These are phyloP conservation scores for Cerrena zonata DNA, from an alignment of 1,284 basidiomycete species.

Conservation along the genomic window DNA sequence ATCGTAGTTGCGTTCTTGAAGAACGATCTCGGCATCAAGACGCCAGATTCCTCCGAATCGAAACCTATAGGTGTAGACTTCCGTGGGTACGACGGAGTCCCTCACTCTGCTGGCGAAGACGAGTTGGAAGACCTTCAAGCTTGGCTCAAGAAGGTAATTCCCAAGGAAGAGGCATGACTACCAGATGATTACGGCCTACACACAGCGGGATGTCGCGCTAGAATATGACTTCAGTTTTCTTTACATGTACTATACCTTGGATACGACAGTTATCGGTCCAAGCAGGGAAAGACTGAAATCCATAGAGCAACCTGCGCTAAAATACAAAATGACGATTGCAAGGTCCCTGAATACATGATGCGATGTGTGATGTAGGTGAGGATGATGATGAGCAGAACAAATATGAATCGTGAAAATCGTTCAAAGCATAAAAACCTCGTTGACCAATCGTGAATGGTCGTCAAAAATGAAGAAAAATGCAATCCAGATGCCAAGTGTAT, in stretches of 20 bases:
- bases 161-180: constrained; percentile 9
- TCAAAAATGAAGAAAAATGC: not conserved
- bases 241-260: not conserved
- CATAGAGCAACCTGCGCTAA: not conserved
- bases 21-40: constrained; percentile 40
- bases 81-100: constrained; percentile 54
- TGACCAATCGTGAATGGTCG: not conserved
- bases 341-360: not conserved
- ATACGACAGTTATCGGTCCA: too few species aligned
- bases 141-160: constrained; percentile 49
- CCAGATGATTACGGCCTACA: not conserved
- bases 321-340: not conserved
- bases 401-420: not conserved
- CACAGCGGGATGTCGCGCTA: not conserved
- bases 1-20: constrained; percentile 43
- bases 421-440: not conserved
- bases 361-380: not conserved
- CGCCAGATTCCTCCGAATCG: constrained; percentile 13
- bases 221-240: not conserved
- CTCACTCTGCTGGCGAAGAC: constrained; percentile 54
- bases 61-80: constrained; percentile 33
- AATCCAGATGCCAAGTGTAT: not conserved
- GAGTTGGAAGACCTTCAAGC: constrained; percentile 62
- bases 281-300: too few species aligned
- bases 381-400: not conserved